phyloP scores from a whole-genome alignment of 106 monocot genomes.

The Agapanthus africanus region DNA sequence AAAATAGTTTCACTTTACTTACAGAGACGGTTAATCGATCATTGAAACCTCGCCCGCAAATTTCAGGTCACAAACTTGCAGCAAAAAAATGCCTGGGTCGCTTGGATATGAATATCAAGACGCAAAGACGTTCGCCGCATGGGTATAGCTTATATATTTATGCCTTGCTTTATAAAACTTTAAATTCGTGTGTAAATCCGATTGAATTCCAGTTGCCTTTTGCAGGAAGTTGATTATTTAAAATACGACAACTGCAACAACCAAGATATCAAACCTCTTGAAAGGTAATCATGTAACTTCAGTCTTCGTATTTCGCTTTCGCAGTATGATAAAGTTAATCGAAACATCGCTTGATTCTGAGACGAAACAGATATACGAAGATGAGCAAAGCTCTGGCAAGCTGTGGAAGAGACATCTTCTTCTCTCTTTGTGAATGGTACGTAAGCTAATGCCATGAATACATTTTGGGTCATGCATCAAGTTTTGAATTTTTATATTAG shows the following conservation, averaged over 20 bases:
- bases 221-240: constrained; percentile 76
- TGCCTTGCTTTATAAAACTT: too few species aligned
- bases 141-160: background rate
- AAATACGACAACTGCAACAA: constrained; percentile 91
- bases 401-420: constrained; percentile 74
- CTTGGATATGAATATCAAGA: constrained; percentile 49
- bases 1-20: background rate
- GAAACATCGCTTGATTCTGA: background rate
- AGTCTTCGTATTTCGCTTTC: too few species aligned
- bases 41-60: background rate
- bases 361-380: constrained; percentile 43
- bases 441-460: background rate
- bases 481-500: too few species aligned
- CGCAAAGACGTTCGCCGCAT: background rate
- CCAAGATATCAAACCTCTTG: constrained; percentile 14
- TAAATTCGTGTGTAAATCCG: too few species aligned
- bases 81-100: constrained; percentile 77
- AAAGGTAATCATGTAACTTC: constrained; percentile 63
- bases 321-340: too few species aligned
- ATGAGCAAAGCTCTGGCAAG: constrained; percentile 72
- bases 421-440: constrained; percentile 96
- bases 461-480: too few species aligned
- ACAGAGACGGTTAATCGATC: background rate
- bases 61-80: constrained; percentile 71
- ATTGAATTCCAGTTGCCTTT: too few species aligned